Conservation (phyloP, 2,329 filamentous ascomycete genomes). For the Xylaria sp. region DNA sequence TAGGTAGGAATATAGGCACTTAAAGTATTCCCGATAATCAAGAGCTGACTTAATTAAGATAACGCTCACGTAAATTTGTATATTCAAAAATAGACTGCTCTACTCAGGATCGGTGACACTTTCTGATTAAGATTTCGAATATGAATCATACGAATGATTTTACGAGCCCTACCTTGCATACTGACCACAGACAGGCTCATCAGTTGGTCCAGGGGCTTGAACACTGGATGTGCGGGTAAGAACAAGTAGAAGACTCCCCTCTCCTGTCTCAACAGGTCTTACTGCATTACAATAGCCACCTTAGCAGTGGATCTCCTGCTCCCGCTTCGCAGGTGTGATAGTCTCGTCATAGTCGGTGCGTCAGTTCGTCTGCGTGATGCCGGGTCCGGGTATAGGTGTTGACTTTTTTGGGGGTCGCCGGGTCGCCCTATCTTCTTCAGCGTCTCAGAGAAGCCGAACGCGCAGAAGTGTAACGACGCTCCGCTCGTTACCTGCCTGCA, state of each 20-base stretch:
- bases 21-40: neutral
- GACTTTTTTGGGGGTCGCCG: neutral
- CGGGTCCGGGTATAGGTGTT: neutral
- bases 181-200: too few species aligned
- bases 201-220: neutral
- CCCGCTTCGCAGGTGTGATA: too few species aligned
- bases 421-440: neutral
- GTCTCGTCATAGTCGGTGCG: too few species aligned
- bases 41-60: neutral
- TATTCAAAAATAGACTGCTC: neutral
- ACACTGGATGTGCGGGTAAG: too few species aligned
- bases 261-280: too few species aligned
- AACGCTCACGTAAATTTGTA: too few species aligned
- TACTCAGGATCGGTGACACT: neutral
- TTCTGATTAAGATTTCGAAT: neutral
- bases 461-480: neutral
- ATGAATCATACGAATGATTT: neutral
- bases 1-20: too few species aligned
- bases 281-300: too few species aligned
- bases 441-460: neutral
- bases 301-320: too few species aligned
- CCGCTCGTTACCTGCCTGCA: neutral
- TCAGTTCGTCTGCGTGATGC: neutral
- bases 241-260: neutral
- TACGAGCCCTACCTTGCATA: neutral